Conservation (phyloP, 2,329 filamentous ascomycete species). For the Arthrobotrys pseudoclavata region DNA sequence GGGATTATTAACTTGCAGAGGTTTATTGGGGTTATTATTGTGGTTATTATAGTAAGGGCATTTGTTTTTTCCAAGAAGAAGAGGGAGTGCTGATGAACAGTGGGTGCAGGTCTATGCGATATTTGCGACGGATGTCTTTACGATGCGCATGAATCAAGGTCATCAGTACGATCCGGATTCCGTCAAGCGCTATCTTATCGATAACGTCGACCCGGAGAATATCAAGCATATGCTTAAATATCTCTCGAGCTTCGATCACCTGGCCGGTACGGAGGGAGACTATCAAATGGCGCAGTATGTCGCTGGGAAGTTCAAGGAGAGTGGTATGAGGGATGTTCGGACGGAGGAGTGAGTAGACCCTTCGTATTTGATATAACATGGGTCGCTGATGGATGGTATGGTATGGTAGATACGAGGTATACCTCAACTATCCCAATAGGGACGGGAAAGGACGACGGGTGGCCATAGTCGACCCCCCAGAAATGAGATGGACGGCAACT, state of each 20-base stretch:
- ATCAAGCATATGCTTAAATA: constrained; percentile 81
- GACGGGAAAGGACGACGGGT: constrained; percentile 78
- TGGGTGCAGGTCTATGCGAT: constrained; percentile 77
- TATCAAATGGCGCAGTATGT: constrained; percentile 88
- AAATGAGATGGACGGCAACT: constrained; percentile 79
- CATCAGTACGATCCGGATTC: constrained; percentile 85
- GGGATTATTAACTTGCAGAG: constrained; percentile 57
- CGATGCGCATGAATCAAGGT: constrained; percentile 75
- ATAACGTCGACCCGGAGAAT: constrained; percentile 76
- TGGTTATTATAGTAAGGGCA: constrained; percentile 61
- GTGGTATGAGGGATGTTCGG: constrained; percentile 80
- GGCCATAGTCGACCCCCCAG: constrained; percentile 80
- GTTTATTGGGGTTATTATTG: constrained; percentile 62
- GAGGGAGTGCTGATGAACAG: constrained; percentile 61
- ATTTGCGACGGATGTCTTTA: constrained; percentile 87
- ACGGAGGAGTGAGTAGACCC: constrained; percentile 72
- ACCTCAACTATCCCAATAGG: constrained; percentile 87
- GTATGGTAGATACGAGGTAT: constrained; percentile 76
- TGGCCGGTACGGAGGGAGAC: constrained; percentile 95
- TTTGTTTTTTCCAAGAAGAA: neutral
- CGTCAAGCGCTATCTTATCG: constrained; percentile 80
- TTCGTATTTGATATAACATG: constrained; percentile 62
- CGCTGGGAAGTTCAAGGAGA: constrained; percentile 79
- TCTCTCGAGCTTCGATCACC: constrained; percentile 85
- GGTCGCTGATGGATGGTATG: constrained; percentile 60